Conservation (phyloP, 805 yeast genomes). For the Nakazawaea ambrosiae region DNA sequence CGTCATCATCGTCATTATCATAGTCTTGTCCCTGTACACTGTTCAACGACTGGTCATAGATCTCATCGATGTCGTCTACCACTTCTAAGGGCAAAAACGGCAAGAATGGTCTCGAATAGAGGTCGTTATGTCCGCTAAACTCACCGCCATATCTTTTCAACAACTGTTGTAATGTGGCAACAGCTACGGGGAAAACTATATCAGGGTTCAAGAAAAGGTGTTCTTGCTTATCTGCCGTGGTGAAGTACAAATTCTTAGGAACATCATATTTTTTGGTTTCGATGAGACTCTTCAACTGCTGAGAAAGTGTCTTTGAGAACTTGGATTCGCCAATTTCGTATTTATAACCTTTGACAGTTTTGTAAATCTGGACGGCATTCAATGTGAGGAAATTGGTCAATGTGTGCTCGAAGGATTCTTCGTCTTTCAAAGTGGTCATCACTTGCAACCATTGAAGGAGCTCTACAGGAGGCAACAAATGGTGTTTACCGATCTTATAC, state of each 20-base stretch:
- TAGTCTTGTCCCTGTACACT: slow-evolving; percentile 17
- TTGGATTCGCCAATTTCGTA: slow-evolving; percentile 79
- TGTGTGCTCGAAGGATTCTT: slow-evolving; percentile 53
- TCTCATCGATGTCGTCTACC: slow-evolving; percentile 65
- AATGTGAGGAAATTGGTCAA: slow-evolving; percentile 46
- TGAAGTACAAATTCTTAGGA: slow-evolving; percentile 16
- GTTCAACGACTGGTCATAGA: slow-evolving; percentile 37
- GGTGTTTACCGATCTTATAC: slow-evolving; percentile 55
- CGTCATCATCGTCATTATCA: slow-evolving; percentile 13
- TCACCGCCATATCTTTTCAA: slow-evolving; percentile 75
- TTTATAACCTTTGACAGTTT: slow-evolving; percentile 67
- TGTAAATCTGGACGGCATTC: slow-evolving; percentile 63
- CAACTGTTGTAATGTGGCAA: slow-evolving; percentile 73
- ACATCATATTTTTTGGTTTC: slow-evolving; percentile 7
- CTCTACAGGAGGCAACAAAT: slow-evolving; percentile 69
- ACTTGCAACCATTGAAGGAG: slow-evolving; percentile 88
- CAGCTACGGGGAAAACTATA: slow-evolving; percentile 45
- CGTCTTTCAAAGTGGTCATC: slow-evolving; percentile 61
- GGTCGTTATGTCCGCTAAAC: slow-evolving; percentile 41
- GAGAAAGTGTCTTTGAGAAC: slow-evolving; percentile 45
- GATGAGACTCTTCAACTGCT: slow-evolving; percentile 30
- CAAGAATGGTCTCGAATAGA: slow-evolving; percentile 50
- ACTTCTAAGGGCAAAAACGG: slow-evolving; percentile 69
- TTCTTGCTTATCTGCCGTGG: slow-evolving; percentile 14
- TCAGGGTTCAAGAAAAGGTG: slow-evolving; percentile 44